Evolutionary conservation across 495 filamentous ascomycete species (phyloP).

Genomic region (Penicillium simplicissimum): DNA sequence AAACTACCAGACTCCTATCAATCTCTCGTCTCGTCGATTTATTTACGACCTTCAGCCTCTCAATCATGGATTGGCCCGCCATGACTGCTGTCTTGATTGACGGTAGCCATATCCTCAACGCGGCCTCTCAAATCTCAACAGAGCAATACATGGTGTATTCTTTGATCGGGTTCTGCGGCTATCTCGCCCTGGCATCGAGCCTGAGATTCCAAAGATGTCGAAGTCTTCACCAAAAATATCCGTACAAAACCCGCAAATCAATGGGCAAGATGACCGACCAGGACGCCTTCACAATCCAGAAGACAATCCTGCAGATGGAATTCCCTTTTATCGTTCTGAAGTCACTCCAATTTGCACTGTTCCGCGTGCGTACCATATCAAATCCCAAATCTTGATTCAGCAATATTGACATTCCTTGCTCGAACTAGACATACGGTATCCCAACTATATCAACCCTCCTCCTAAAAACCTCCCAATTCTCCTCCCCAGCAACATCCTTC

Average conservation of each 20-base stretch:
- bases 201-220: slow-evolving; percentile 52
- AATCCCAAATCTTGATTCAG: neutral
- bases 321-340: slow-evolving; percentile 56
- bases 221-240: slow-evolving; percentile 42
- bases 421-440: slow-evolving; percentile 62
- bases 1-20: too few relatives aligned
- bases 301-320: slow-evolving; percentile 48
- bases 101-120: neutral
- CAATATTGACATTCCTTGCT: neutral
- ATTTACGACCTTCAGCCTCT: neutral
- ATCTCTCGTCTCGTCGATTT: too few relatives aligned
- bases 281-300: slow-evolving; percentile 58
- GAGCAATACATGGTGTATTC: slow-evolving; percentile 11
- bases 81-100: neutral
- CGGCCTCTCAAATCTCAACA: neutral
- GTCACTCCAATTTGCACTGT: slow-evolving; percentile 62
- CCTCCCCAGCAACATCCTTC: slow-evolving; percentile 47
- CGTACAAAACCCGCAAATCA: slow-evolving; percentile 50
- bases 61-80: slow-evolving; percentile 2
- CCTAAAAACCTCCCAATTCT: slow-evolving; percentile 57
- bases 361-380: slow-evolving; percentile 42
- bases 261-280: slow-evolving; percentile 58
- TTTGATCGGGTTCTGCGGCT: slow-evolving; percentile 16
- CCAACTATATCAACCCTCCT: slow-evolving; percentile 61
- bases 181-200: slow-evolving; percentile 23